Base-by-base conservation (phyloP, 805 yeast species). In the Jamesozyma rosinii region DNA sequence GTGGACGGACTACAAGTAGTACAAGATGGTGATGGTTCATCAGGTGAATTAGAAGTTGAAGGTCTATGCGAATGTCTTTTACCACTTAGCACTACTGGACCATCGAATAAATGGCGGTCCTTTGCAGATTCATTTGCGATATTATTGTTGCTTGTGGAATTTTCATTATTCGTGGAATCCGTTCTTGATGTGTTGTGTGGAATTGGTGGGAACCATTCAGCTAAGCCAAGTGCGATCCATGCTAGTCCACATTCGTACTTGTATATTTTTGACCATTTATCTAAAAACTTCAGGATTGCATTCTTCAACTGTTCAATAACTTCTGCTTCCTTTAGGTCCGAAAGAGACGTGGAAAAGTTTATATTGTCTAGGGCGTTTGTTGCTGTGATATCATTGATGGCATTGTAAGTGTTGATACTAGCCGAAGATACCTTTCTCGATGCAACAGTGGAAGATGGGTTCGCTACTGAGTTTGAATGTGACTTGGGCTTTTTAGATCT, bases 181-280 rank as follows among this genome's bases (percentile, higher is more conserved):
- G 21, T 26, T 27, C 17, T 5, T 1, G 22, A 15, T 5, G 89
- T 86, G n/a, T n/a, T n/a, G n/a, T n/a, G n/a, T n/a, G n/a, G n/a
- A 1, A 84, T 86, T 3, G 46, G 44, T 5, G 94, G 89, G 27
- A 78, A 73, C 95, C 95, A 88, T 60, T 87, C 95, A 0, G 95
- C 90, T 37, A 89, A 65, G 10, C 87, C 88, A 27, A 86, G 64
- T 0, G 95, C 96, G 17, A 85, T 76, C 95, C 95, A 88, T 2
- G 90, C 73, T 53, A 88, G 69, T 0, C 94, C 89, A 36, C 81
- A 72, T 60, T 86, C 92, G 58, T 89, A 89, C 51, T 78, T 79
- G 42, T 85, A 75, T 44, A 80, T 70, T 32, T 71, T 69, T 5
- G 92, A 89, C 95, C 95, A 88, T 65, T 85, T 85, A 26, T 63